Conservation (phyloP, 73 alveolate genomes). For the Paraurostyla sp. region DNA sequence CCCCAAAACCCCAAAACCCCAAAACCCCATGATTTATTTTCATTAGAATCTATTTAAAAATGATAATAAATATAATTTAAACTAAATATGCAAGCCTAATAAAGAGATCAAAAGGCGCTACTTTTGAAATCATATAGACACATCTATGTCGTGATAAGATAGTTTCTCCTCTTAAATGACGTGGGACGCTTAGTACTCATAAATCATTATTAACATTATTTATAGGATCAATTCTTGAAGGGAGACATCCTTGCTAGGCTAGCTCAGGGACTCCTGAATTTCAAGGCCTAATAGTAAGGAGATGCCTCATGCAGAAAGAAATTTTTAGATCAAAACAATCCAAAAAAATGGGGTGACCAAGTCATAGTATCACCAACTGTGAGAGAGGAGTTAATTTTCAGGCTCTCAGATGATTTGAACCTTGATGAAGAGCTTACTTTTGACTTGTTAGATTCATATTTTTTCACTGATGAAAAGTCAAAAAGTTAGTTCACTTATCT, state of each 20-base stretch:
- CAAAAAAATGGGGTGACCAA: conserved; percentile 13
- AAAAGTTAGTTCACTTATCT: background rate
- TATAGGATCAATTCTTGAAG: conserved; percentile 6
- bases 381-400: background rate
- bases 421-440: conserved; percentile 12
- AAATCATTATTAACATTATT: background rate
- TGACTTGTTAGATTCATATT: background rate
- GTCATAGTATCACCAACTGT: background rate
- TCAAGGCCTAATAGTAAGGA: background rate
- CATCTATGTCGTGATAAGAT: background rate
- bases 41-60: no score
- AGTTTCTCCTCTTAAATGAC: background rate
- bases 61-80: no score
- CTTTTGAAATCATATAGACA: conserved; percentile 19
- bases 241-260: background rate
- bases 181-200: background rate
- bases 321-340: background rate
- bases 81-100: background rate
- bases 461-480: background rate
- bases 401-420: background rate
- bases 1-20: no score
- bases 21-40: no score
- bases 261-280: background rate
- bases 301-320: background rate
- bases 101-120: conserved; percentile 36